Base-by-base conservation (phyloP, 2,329 filamentous ascomycete genomes). In the Fusarium napiforme region DNA sequence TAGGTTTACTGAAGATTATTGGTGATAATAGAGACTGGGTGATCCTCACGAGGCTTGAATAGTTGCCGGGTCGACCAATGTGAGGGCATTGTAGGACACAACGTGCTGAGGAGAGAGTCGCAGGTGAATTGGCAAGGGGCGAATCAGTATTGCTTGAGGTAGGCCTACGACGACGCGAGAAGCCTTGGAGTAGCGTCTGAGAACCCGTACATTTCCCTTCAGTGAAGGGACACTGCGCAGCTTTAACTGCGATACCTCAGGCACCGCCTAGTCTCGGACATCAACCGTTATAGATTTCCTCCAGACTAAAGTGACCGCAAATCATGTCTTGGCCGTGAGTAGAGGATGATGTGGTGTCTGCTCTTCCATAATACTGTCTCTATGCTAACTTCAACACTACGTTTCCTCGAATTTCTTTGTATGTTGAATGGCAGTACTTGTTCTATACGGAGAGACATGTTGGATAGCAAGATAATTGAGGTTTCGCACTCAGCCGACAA, bases 381-480 rank as follows among this genome's bases (percentile, higher is more conserved):
- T 18, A n/a, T 49, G 21, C 6, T 2, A n/a, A 6, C 4, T 49
- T 18, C 15, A 18, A n/a, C 15, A n/a, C 21, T 4, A 16, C 0
- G 4, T 30, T 49, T 21, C 9, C 9, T n/a, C 4, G 14, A 30
- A 30, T 9, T n/a, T 49, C 28, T 30, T 9, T 9, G 7, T 3
- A 32, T n/a, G 18, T n/a, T 32, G 14, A 32, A n/a, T 32, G 21
- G 7, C 2, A 32, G 46, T 49, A n/a, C 46, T 6, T n/a, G 15
- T 18, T 30, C 28, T 49, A 28, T n/a, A 9, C 21, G 12, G 7
- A 30, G 21, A n/a, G 28, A 7, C 9, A 49, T 47, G 26, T 11
- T 30, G 28, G 12, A 28, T 5, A 47, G 19, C 4, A 21, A 30
- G 4, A 21, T 2, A 47, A 47, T 30, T 49, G 14, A 9, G 19